Percentiles rank a stretch among this genome's conserved stretches.
Conservation (phyloP, 1,139 yeast species). For the Candida frijolesensis region DNA sequence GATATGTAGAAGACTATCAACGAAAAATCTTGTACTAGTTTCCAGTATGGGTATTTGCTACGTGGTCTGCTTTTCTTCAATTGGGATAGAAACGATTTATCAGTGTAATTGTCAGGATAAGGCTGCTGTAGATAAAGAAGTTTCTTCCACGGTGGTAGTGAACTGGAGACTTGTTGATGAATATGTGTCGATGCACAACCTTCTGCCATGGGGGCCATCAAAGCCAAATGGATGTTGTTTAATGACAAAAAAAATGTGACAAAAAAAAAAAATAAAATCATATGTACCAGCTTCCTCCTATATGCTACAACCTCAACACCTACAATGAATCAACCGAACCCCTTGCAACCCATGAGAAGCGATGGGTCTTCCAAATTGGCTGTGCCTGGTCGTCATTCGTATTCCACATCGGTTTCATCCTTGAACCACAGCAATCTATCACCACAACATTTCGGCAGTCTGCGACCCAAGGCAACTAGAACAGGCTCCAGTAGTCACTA, state of each 20-base stretch:
- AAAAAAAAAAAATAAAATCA: not conserved
- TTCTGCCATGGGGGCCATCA: not conserved
- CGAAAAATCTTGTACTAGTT: constrained; percentile 67
- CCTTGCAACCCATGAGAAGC: constrained; percentile 8
- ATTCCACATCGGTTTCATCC: constrained; percentile 17
- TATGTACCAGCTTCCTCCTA: not conserved
- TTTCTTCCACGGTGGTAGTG: constrained; percentile 62
- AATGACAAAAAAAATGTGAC: not conserved
- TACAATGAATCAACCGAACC: not conserved
- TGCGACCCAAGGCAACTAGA: constrained; percentile 10
- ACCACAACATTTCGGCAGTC: constrained; percentile 9
- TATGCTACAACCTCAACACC: not conserved
- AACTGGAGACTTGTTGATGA: not conserved
- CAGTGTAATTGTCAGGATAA: constrained; percentile 91
- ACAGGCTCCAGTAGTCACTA: constrained; percentile 20
- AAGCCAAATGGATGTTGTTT: no score
- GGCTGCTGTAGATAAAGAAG: constrained; percentile 86
- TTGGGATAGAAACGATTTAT: constrained; percentile 74
- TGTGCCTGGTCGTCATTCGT: constrained; percentile 16
- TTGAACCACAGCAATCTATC: constrained; percentile 6
- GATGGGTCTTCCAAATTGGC: constrained; percentile 10
- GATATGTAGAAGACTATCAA: constrained; percentile 69
- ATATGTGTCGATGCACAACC: not conserved
- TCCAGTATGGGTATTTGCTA: constrained; percentile 62
- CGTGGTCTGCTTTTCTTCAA: constrained; percentile 78